Evolutionary conservation across 78 protist species (phyloP).

Genomic region (Chrysochromulina parva): DNA sequence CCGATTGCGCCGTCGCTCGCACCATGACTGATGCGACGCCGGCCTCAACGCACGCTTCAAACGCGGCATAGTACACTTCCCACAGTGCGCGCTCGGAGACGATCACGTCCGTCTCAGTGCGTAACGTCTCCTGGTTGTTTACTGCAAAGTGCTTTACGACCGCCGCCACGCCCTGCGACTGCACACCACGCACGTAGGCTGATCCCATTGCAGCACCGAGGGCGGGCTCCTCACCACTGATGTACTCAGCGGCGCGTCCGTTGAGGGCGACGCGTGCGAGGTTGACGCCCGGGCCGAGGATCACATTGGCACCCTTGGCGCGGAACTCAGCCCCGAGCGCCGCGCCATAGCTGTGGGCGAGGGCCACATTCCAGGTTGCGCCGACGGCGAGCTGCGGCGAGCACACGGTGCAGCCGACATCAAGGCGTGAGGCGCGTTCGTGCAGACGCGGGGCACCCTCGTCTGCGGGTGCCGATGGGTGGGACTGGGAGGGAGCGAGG

Average conservation of each 20-base stretch:
- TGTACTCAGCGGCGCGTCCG: conserved; percentile 3
- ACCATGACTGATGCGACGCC: conserved; percentile 17
- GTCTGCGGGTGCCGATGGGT: too few relatives aligned
- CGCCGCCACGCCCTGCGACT: neutral
- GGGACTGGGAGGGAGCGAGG: too few relatives aligned
- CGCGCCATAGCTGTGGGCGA: neutral
- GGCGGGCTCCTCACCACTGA: neutral
- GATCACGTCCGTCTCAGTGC: neutral
- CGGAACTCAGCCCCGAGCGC: neutral
- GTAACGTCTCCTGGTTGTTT: conserved; percentile 39
- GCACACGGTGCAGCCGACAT: too few relatives aligned
- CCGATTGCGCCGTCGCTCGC: too few relatives aligned
- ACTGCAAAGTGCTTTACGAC: neutral
- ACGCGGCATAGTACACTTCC: conserved; percentile 50
- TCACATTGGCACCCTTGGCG: neutral
- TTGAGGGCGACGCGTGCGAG: neutral
- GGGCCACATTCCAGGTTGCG: neutral
- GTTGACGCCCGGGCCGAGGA: conserved; percentile 2
- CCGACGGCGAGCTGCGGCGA: neutral
- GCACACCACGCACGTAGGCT: neutral
- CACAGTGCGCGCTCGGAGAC: conserved; percentile 41
- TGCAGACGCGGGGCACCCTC: too few relatives aligned
- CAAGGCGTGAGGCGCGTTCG: too few relatives aligned
- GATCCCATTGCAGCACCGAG: neutral
- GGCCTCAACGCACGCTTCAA: conserved; percentile 15